A percentile compares a stretch with the other conserved stretches of the same genome.
These are phyloP conservation scores for Apiospora sp. DNA, from an alignment of 2,329 filamentous ascomycete genomes.

Conservation along the genomic window DNA sequence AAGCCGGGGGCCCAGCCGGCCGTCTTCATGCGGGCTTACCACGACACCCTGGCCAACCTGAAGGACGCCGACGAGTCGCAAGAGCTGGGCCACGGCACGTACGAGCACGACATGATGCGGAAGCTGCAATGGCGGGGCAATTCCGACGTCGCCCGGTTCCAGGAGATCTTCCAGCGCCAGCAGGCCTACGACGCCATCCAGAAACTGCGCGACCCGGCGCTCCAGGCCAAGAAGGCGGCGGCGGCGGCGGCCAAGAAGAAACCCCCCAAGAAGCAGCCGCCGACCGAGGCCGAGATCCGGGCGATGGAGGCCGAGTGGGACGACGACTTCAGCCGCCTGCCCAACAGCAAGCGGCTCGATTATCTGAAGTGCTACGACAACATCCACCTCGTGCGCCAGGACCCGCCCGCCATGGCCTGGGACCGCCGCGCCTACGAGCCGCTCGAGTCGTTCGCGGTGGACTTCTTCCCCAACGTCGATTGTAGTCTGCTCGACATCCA, in stretches of 20 bases:
- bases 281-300: conserved; percentile 10
- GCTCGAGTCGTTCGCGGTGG: conserved; percentile 61
- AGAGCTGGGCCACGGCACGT: conserved; percentile 31
- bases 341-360: conserved; percentile 45
- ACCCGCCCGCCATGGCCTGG: conserved; percentile 66
- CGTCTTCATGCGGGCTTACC: conserved; percentile 33
- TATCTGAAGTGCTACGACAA: conserved; percentile 60
- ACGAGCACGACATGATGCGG: conserved; percentile 32
- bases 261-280: conserved; percentile 15
- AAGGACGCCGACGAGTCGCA: conserved; percentile 32
- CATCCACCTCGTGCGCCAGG: conserved; percentile 56
- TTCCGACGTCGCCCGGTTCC: conserved; percentile 29
- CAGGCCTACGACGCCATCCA: conserved; percentile 1
- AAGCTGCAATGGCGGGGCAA: conserved; percentile 33
- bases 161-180: conserved; percentile 42
- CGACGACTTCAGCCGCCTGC: conserved; percentile 31
- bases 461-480: conserved; percentile 71
- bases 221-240: too few relatives aligned
- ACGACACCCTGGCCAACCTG: conserved; percentile 42
- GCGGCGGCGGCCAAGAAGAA: background rate
- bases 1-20: conserved; percentile 28
- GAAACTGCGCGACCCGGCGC: background rate
- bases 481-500: conserved; percentile 72
- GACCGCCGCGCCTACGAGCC: conserved; percentile 78
- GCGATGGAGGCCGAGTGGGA: conserved; percentile 19